phyloP scores from a whole-genome alignment of 75 land plant species.

The Selaginella tamariscina region DNA sequence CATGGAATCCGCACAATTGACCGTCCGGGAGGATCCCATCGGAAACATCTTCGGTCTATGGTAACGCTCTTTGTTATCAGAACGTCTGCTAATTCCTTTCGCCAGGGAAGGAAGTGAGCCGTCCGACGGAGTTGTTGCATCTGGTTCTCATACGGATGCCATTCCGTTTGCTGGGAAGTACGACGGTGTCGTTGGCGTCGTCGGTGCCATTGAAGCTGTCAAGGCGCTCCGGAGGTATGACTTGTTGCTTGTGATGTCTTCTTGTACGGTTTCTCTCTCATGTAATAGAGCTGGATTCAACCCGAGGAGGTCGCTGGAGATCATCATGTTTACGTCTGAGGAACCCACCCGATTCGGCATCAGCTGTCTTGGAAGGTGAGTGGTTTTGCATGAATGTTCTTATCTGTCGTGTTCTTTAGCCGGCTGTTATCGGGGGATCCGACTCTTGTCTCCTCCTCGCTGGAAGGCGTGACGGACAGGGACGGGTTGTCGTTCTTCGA shows the following conservation, averaged over 20 bases:
- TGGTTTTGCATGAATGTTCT: slow-evolving; percentile 1
- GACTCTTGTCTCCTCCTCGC: slow-evolving; percentile 28
- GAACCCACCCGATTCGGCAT: slow-evolving; percentile 98
- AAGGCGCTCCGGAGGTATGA: slow-evolving; percentile 58
- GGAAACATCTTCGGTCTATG: slow-evolving; percentile 94
- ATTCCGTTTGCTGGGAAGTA: slow-evolving; percentile 95
- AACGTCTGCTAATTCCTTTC: not conserved
- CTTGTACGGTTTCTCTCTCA: not conserved
- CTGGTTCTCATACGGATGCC: slow-evolving; percentile 96
- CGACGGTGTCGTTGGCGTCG: slow-evolving; percentile 93
- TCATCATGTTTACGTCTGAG: slow-evolving; percentile 89
- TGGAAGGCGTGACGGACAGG: slow-evolving; percentile 42
- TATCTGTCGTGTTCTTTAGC: slow-evolving; percentile 31
- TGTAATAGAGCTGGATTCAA: slow-evolving; percentile 54
- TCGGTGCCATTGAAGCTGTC: slow-evolving; percentile 92
- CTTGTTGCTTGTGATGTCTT: not conserved
- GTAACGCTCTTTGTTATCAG: slow-evolving; percentile 13
- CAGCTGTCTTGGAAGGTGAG: slow-evolving; percentile 88
- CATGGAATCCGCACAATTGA: slow-evolving; percentile 52
- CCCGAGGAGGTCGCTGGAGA: slow-evolving; percentile 74
- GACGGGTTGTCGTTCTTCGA: slow-evolving; percentile 70
- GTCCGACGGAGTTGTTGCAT: slow-evolving; percentile 45
- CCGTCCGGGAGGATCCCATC: slow-evolving; percentile 74
- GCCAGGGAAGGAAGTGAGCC: slow-evolving; percentile 61
- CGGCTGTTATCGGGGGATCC: slow-evolving; percentile 60